phyloP scores from a whole-genome alignment of 2,329 filamentous ascomycete genomes.

The Beauveria sp. region DNA sequence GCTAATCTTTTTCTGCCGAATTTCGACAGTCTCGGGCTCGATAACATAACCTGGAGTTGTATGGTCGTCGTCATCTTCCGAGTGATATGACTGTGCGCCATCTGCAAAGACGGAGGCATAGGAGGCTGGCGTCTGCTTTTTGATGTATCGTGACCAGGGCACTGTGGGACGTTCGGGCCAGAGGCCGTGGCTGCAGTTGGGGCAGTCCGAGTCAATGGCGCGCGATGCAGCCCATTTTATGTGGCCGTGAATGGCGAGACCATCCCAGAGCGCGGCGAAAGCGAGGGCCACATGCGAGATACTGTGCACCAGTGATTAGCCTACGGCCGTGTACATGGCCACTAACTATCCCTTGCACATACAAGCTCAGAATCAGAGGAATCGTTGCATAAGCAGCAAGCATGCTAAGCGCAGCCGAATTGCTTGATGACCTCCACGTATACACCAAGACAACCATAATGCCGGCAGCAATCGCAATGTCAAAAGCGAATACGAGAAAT shows the following conservation, averaged over 20 bases:
- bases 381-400: slow-evolving; percentile 36
- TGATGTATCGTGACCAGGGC: slow-evolving; percentile 25
- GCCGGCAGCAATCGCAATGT: slow-evolving; percentile 28
- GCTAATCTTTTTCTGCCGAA: slow-evolving; percentile 4
- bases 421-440: slow-evolving; percentile 28
- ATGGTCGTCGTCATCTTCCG: neutral
- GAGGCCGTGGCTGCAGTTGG: slow-evolving; percentile 31
- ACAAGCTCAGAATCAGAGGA: slow-evolving; percentile 35
- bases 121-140: neutral
- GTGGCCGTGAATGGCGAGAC: slow-evolving; percentile 31
- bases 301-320: slow-evolving; percentile 17
- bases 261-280: slow-evolving; percentile 30
- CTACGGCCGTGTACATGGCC: neutral
- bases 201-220: slow-evolving; percentile 31
- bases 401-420: slow-evolving; percentile 28
- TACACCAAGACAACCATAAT: slow-evolving; percentile 33
- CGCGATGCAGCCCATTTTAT: slow-evolving; percentile 33
- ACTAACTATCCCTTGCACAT: slow-evolving; percentile 13
- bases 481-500: slow-evolving; percentile 30
- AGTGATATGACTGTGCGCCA: slow-evolving; percentile 10
- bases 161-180: slow-evolving; percentile 30
- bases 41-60: neutral
- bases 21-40: slow-evolving; percentile 1
- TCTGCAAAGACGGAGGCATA: slow-evolving; percentile 10
- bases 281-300: slow-evolving; percentile 31